phyloP scores from a whole-genome alignment of 2,329 filamentous ascomycete species.

The Fusarium praegraminearum region DNA sequence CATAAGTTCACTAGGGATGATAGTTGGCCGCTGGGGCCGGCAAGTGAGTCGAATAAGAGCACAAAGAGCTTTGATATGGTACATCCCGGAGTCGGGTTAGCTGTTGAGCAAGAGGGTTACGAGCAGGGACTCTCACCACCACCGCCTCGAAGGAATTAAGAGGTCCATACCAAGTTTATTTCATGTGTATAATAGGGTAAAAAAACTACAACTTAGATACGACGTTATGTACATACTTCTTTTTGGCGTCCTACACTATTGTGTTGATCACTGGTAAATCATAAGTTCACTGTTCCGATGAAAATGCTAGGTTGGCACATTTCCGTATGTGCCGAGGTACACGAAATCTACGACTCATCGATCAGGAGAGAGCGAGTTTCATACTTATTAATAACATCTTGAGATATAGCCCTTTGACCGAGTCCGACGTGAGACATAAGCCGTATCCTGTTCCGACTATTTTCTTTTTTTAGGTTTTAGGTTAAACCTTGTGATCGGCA shows the following conservation, averaged over 20 bases:
- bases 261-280: neutral
- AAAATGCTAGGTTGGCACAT: neutral
- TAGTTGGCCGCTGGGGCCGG: constrained; percentile 32
- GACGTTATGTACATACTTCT: constrained; percentile 27
- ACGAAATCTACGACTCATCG: neutral
- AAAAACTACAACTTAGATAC: constrained; percentile 20
- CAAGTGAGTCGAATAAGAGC: constrained; percentile 30
- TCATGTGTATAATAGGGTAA: constrained; percentile 24
- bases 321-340: fast-evolving
- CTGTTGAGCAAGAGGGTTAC: constrained; percentile 36
- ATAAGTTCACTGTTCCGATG: fast-evolving
- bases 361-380: neutral
- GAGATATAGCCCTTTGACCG: neutral
- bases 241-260: neutral
- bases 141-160: constrained; percentile 38
- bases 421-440: neutral
- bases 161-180: constrained; percentile 7
- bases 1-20: constrained; percentile 25
- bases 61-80: constrained; percentile 37
- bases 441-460: neutral
- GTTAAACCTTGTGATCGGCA: neutral
- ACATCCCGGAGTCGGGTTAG: constrained; percentile 40
- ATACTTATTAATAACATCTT: neutral
- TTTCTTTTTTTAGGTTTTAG: neutral
- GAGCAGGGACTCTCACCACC: constrained; percentile 43